Evolutionary conservation across 768 basidiomycete genomes (phyloP).

Genomic region (Podaxis sp.): DNA sequence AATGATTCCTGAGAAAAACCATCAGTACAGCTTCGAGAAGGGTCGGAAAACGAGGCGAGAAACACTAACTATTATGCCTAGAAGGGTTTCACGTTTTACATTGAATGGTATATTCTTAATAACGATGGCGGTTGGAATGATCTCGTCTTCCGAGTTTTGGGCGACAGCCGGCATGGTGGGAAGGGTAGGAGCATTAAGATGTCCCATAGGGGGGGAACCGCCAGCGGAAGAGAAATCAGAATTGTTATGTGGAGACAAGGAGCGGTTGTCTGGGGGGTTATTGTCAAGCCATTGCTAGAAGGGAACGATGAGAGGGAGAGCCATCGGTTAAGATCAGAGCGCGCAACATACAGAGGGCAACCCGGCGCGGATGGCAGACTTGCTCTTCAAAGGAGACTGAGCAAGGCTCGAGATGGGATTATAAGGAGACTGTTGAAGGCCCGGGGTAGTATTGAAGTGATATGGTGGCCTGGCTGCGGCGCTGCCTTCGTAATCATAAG

Average conservation of each 20-base stretch:
- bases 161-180: conserved; percentile 47
- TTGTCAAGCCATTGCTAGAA: conserved; percentile 86
- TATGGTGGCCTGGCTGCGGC: conserved; percentile 57
- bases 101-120: conserved; percentile 99
- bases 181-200: conserved; percentile 45
- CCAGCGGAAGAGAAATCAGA: conserved; percentile 88
- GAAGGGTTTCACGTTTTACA: conserved; percentile 93
- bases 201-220: conserved; percentile 70
- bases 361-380: conserved; percentile 59
- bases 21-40: not conserved
- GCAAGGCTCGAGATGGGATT: conserved; percentile 54
- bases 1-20: conserved; percentile 67
- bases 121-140: conserved; percentile 98
- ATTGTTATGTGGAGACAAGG: conserved; percentile 83
- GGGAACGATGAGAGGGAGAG: conserved; percentile 22
- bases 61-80: conserved; percentile 89
- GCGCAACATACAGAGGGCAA: conserved; percentile 66
- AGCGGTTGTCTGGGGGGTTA: conserved; percentile 66
- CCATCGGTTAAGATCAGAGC: conserved; percentile 23
- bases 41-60: conserved; percentile 15
- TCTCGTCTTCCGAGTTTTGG: conserved; percentile 72
- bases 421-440: conserved; percentile 56
- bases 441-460: conserved; percentile 67
- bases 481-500: conserved; percentile 80
- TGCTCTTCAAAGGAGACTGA: conserved; percentile 75